Base-by-base conservation (phyloP, 1,284 basidiomycete species). In the Porodaedalea pini region DNA sequence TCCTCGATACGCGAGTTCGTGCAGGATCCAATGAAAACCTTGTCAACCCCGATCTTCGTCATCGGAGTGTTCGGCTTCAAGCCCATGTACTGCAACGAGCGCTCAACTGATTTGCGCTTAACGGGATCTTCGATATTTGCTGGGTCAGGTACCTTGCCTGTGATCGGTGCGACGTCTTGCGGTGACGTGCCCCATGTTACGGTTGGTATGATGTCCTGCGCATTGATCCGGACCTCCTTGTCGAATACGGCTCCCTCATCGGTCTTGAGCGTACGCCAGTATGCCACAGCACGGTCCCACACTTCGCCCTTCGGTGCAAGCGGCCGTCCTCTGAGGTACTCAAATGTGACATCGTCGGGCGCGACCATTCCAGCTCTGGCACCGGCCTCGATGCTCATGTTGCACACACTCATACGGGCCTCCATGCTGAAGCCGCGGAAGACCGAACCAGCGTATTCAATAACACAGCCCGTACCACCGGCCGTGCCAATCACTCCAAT, bases 1-100 rank as follows among this genome's bases (percentile, higher is more conserved):
- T 98, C 94, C 72, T 98, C 94, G 65, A 98, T 95, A 61, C 95
- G 92, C 63, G 91, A 90, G 77, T 98, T 98, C 64, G 94, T 98
- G 79, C 94, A 98, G 15, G 94, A 98, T 23, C 94, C 94, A 64
- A 98, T 91, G 79, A 98, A 98, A 39, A 95, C 87, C 73, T 97
- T 98, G 80, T 97, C 92, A 63, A 98, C 74, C 62, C 79, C 78
- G 71, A 98, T 80, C 56, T 93, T 83, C 73, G 94, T 83, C 83
- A 98, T 92, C 21, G 76, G 84, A 2, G 85, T 92, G 69, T 90
- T 90, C 2, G 94, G 78, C 36, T 78, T 77, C 62, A 98, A 83
- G 51, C 91, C 94, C 95, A 98, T 97, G 74, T 98, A 98, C 60
- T 85, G 77, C 66, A 98, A 78, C 11, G 94, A 86, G 48, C 93